Evolutionary conservation across 2,329 filamentous ascomycete species (phyloP).

Genomic region (Claviceps paspali): DNA sequence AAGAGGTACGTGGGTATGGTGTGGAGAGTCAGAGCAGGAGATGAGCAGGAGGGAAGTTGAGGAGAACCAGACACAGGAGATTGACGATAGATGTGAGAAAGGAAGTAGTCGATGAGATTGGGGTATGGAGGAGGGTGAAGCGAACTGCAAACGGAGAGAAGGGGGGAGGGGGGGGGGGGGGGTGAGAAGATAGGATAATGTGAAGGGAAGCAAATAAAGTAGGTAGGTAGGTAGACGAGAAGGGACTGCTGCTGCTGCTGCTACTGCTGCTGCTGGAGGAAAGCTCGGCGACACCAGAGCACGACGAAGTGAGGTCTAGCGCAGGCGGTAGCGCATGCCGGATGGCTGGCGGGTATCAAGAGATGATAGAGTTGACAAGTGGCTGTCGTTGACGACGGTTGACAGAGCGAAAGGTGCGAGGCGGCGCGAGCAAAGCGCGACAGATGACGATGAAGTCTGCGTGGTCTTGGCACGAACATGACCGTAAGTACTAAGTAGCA

Average conservation of each 20-base stretch:
- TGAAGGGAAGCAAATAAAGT: background rate
- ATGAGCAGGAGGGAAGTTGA: no score
- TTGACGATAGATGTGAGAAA: background rate
- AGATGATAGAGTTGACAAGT: no score
- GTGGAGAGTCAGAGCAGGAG: background rate
- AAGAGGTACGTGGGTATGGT: slow-evolving; percentile 1
- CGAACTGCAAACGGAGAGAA: no score
- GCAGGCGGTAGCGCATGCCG: slow-evolving; percentile 5
- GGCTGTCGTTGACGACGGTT: no score
- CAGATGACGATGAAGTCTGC: background rate
- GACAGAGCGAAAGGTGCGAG: no score
- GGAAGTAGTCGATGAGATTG: background rate
- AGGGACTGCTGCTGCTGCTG: slow-evolving; percentile 6
- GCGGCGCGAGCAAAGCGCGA: background rate
- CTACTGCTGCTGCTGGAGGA: slow-evolving; percentile 8
- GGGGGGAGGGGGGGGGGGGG: no score
- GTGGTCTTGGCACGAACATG: no score
- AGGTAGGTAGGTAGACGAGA: background rate
- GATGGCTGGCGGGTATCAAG: background rate
- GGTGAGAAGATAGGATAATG: no score
- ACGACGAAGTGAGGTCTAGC: slow-evolving; percentile 1
- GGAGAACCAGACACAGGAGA: no score
- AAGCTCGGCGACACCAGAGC: slow-evolving; percentile 5
- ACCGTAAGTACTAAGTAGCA: no score
- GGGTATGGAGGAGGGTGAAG: background rate